phyloP scores from a whole-genome alignment of 2,329 filamentous ascomycete species.

The Phoma sp. region DNA sequence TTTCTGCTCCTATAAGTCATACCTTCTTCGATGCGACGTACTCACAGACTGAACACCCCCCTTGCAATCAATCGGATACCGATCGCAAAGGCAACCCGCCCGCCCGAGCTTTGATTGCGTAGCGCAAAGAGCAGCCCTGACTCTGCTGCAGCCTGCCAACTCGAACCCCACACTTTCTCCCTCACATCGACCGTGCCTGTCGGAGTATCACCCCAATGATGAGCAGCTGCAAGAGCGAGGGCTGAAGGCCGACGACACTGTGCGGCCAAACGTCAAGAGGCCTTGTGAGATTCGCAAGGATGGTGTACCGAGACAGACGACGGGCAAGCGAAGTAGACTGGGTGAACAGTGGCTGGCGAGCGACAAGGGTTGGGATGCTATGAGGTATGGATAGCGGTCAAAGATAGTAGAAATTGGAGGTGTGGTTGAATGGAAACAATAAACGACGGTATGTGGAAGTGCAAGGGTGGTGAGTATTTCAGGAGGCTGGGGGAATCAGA shows the following conservation, averaged over 20 bases:
- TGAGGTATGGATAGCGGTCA: neutral
- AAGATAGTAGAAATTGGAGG: neutral
- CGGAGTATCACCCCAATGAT: constrained; percentile 24
- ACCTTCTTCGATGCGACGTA: neutral
- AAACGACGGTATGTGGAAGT: neutral
- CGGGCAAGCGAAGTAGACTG: neutral
- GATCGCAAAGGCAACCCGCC: constrained; percentile 20
- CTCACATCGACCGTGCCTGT: constrained; percentile 7
- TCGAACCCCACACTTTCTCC: constrained; percentile 10
- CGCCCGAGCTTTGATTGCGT: constrained; percentile 22
- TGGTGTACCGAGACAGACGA: constrained; percentile 2
- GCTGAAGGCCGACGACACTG: constrained; percentile 10
- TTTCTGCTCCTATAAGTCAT: neutral
- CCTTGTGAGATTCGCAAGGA: constrained; percentile 5
- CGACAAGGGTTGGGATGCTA: neutral
- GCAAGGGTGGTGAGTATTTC: neutral
- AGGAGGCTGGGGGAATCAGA: neutral
- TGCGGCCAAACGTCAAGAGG: neutral
- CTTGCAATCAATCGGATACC: neutral
- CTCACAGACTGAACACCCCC: constrained; percentile 4
- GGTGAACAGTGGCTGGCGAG: neutral
- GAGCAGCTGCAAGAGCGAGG: constrained; percentile 15
- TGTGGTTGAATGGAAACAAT: neutral
- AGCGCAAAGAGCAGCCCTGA: constrained; percentile 23
- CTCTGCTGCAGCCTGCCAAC: constrained; percentile 2